Evolutionary conservation across 176 grass and related monocot genomes (phyloP).

Genomic region (Triticum dicoccoides): DNA sequence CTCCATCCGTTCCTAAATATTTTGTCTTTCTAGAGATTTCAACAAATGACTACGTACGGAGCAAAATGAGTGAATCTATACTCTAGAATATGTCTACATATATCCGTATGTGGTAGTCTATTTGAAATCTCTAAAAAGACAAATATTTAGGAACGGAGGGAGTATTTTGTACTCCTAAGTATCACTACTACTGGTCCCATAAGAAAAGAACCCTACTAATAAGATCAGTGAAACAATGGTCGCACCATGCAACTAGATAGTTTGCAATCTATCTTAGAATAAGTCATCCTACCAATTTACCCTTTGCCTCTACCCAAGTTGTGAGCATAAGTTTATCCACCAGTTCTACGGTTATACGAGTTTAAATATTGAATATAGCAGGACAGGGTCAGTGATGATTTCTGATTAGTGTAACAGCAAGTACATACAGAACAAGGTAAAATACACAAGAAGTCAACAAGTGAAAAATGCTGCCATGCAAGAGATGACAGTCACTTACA

Average conservation of each 20-base stretch:
- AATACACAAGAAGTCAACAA: constrained; percentile 13
- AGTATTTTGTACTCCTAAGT: not conserved
- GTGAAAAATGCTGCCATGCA: constrained; percentile 16
- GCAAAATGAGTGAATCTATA: too few species aligned
- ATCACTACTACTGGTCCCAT: not conserved
- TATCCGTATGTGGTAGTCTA: too few species aligned
- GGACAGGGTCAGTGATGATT: not conserved
- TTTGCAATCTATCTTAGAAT: not conserved
- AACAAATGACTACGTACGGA: too few species aligned
- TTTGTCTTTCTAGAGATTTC: too few species aligned
- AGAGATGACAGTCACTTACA: constrained; percentile 50
- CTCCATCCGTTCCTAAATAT: too few species aligned
- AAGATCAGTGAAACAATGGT: not conserved
- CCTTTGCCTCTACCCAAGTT: not conserved
- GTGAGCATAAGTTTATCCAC: constrained; percentile 10
- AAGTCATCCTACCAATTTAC: not conserved
- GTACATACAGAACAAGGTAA: not conserved
- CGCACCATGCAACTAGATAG: not conserved
- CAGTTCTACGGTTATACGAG: not conserved
- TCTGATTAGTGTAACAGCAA: not conserved
- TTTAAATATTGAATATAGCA: not conserved
- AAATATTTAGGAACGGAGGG: too few species aligned
- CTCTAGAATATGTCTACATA: too few species aligned
- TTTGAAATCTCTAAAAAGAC: too few species aligned
- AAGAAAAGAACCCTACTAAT: not conserved